Conservation (phyloP, 371 early-diverging fungal species). For the Mortierella sp. region DNA sequence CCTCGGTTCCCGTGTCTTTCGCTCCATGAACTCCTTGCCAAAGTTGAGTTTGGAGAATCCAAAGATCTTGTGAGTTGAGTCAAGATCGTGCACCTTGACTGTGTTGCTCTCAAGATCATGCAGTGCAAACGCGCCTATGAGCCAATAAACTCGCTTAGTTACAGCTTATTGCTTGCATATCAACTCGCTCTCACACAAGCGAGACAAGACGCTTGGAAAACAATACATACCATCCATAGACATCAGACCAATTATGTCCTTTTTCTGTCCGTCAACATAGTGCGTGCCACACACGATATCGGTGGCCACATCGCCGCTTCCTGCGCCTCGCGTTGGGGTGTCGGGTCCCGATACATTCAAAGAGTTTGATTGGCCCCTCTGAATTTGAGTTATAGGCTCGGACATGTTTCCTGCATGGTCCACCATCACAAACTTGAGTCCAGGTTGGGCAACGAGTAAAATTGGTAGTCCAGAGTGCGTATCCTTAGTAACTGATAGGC, state of each 20-base stretch:
- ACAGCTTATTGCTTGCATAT: neutral
- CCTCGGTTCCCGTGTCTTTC: neutral
- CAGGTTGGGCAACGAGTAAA: slow-evolving; percentile 73
- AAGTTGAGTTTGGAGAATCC: slow-evolving; percentile 72
- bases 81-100: slow-evolving; percentile 65
- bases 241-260: slow-evolving; percentile 69
- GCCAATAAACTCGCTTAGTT: neutral
- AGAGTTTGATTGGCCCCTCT: slow-evolving; percentile 9
- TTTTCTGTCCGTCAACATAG: slow-evolving; percentile 51
- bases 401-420: slow-evolving; percentile 69
- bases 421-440: slow-evolving; percentile 72
- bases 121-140: slow-evolving; percentile 66
- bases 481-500: slow-evolving; percentile 49
- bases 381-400: slow-evolving; percentile 54
- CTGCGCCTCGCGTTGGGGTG: slow-evolving; percentile 37
- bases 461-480: slow-evolving; percentile 56
- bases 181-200: neutral
- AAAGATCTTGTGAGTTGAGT: slow-evolving; percentile 74
- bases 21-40: slow-evolving; percentile 26
- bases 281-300: slow-evolving; percentile 70
- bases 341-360: slow-evolving; percentile 33
- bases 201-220: neutral
- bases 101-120: slow-evolving; percentile 66
- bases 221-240: slow-evolving; percentile 70
- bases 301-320: slow-evolving; percentile 67